Evolutionary conservation across 768 basidiomycete genomes (phyloP), one percentile per base, ranked within the genome.

Genomic region (Heimioporus sp.): DNA sequence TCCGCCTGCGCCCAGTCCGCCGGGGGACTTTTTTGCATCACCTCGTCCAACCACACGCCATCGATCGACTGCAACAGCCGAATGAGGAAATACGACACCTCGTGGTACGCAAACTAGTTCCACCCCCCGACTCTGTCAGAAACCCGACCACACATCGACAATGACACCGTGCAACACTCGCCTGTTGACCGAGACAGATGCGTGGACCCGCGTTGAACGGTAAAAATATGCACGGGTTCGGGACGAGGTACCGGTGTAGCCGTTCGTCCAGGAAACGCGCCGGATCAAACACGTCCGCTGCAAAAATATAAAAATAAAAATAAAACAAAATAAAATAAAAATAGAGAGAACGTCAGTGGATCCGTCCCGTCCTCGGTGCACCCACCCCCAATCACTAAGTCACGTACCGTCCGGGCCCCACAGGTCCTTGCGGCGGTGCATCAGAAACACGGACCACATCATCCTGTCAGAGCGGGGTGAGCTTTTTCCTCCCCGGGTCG

Each of bases 151-250:
- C n/a, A n/a, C n/a, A n/a, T n/a, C n/a, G n/a, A n/a, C n/a, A n/a
- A n/a, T n/a, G n/a, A n/a, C n/a, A n/a, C n/a, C n/a, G n/a, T n/a
- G n/a, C n/a, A n/a, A n/a, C n/a, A n/a, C 24, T 24, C 24, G 24
- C 66, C 65, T 77, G 76, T 55, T 78, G 76, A 0, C 78, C 85
- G 10, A 84, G 73, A 49, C 85, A 86, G 53, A 83, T 81, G 10
- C 85, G 73, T 6, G 84, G 85, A 1, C 82, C 85, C 1, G 82
- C 83, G 52, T 85, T 85, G 70, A 86, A 86, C 0, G 85, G 84
- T 6, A 81, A 67, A 65, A 86, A 87, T 54, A 88, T 86, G 72
- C 80, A 85, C 1, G 84, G 83, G 53, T 85, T 85, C 2, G 76
- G 73, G 0, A 70, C 72, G 17, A 84, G 69, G 51, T 81, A 81